Evolutionary conservation across 192 early-diverging fungal species (phyloP).

Genomic region (Rhizoclosmatium sp.): DNA sequence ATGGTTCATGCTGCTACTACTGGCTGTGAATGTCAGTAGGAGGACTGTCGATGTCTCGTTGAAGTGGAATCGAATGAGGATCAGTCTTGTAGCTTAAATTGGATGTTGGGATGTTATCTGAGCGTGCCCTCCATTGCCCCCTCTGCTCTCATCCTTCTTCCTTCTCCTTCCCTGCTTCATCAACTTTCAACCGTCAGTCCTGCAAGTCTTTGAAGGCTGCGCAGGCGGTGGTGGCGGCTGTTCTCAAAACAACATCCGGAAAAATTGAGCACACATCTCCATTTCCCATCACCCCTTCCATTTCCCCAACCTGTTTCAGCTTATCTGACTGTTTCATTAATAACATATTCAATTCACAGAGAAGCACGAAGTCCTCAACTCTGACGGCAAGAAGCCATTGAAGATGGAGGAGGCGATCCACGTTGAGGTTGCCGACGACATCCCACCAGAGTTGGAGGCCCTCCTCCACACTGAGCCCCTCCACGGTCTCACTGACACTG

Average conservation of each 20-base stretch:
- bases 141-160: background rate
- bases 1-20: too few species aligned
- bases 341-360: background rate
- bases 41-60: too few species aligned
- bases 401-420: slow-evolving; percentile 49
- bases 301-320: background rate
- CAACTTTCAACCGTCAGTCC: background rate
- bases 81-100: too few species aligned
- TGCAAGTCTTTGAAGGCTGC: background rate
- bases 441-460: slow-evolving; percentile 45
- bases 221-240: background rate
- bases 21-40: too few species aligned
- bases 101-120: too few species aligned
- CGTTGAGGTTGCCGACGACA: slow-evolving; percentile 47
- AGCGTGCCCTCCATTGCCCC: background rate
- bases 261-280: background rate
- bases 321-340: background rate
- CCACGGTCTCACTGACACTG: slow-evolving; percentile 74
- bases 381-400: slow-evolving; percentile 30
- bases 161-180: background rate
- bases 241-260: background rate
- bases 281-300: background rate
- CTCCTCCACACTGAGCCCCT: slow-evolving; percentile 81
- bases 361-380: slow-evolving; percentile 18
- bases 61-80: too few species aligned